These are phyloP conservation scores for Hapsidospora chrysogenum DNA, from an alignment of 495 filamentous ascomycete genomes.

Conservation along the genomic window DNA sequence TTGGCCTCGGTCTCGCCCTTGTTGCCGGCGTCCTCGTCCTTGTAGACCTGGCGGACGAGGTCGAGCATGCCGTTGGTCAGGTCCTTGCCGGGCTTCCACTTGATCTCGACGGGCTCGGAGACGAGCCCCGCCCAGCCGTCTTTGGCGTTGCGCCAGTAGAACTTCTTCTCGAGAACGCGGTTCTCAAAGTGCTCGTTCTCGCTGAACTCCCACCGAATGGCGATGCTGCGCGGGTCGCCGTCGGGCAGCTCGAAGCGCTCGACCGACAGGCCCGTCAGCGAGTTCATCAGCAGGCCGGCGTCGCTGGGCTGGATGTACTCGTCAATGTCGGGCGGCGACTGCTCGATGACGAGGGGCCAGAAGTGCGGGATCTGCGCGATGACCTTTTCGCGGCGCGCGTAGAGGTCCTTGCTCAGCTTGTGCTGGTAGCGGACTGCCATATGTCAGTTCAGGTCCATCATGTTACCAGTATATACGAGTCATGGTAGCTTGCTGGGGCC, in stretches of 20 bases:
- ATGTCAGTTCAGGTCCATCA: background rate
- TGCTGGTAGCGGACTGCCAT: conserved; percentile 39
- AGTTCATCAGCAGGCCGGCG: conserved; percentile 43
- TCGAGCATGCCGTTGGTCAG: conserved; percentile 64
- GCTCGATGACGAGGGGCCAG: conserved; percentile 77
- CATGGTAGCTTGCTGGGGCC: too few relatives aligned
- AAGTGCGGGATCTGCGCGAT: conserved; percentile 60
- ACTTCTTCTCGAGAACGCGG: conserved; percentile 66
- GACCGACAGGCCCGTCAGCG: conserved; percentile 47
- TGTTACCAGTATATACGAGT: background rate
- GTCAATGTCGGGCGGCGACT: conserved; percentile 68
- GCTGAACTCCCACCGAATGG: conserved; percentile 42
- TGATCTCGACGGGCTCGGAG: conserved; percentile 68
- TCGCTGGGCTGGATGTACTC: conserved; percentile 69
- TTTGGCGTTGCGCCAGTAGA: conserved; percentile 56
- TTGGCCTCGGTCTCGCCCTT: conserved; percentile 29
- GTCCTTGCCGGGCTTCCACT: conserved; percentile 78
- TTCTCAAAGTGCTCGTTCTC: conserved; percentile 64
- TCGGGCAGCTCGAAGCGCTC: conserved; percentile 58
- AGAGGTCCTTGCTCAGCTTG: conserved; percentile 38
- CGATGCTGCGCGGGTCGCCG: conserved; percentile 48
- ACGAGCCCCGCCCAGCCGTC: conserved; percentile 58
- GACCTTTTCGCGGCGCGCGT: conserved; percentile 50
- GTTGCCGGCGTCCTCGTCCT: conserved; percentile 38
- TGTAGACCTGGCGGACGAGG: conserved; percentile 47